phyloP scores from a whole-genome alignment of 306 rosid species.

The Bauhinia variegata region DNA sequence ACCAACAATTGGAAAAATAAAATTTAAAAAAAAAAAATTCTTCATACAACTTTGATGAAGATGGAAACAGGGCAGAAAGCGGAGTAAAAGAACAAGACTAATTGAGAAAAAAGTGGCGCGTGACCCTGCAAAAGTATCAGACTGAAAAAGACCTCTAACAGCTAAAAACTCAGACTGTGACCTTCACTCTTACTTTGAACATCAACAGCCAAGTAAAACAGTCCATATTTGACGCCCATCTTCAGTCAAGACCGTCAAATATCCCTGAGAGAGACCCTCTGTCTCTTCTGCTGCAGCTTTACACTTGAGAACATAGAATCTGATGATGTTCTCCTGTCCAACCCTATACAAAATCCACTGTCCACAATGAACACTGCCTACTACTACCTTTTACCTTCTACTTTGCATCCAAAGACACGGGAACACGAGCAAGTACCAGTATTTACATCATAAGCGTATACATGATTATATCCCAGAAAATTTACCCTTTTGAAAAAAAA shows the following conservation, averaged over 20 bases:
- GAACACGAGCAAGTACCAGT: neutral
- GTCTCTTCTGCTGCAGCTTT: slow-evolving; percentile 22
- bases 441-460: slow-evolving; percentile 35
- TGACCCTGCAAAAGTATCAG: slow-evolving; percentile 50
- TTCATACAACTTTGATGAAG: slow-evolving; percentile 6
- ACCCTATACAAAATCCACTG: neutral
- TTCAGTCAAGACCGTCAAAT: slow-evolving; percentile 41
- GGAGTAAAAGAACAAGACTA: slow-evolving; percentile 19
- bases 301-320: slow-evolving; percentile 46
- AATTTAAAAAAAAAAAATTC: no score
- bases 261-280: slow-evolving; percentile 30
- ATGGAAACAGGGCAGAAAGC: neutral
- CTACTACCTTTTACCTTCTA: slow-evolving; percentile 1
- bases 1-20: neutral
- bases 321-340: slow-evolving; percentile 39
- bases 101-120: slow-evolving; percentile 43
- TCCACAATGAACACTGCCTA: neutral
- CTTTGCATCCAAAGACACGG: slow-evolving; percentile 25
- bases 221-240: slow-evolving; percentile 24
- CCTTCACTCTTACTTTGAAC: slow-evolving; percentile 42
- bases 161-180: slow-evolving; percentile 26
- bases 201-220: slow-evolving; percentile 34
- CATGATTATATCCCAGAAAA: slow-evolving; percentile 26
- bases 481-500: slow-evolving; percentile 21
- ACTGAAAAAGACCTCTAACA: slow-evolving; percentile 44